Base-by-base conservation (phyloP, 495 filamentous ascomycete genomes). In the Parathielavia hyrcaniae region DNA sequence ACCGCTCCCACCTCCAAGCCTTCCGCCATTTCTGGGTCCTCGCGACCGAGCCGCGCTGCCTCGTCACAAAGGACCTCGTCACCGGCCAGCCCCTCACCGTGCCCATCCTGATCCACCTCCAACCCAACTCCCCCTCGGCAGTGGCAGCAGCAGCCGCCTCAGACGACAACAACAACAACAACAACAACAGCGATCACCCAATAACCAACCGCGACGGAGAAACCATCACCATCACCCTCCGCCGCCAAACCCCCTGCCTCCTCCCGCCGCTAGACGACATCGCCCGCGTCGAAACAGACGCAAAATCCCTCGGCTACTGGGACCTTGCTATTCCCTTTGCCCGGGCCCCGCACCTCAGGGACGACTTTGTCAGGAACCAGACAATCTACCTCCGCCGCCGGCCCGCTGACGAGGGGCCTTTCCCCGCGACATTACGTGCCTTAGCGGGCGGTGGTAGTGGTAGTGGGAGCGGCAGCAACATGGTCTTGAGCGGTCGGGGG, bases 1-100 rank as follows among this genome's bases (percentile, higher is more conserved):
- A 96, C 66, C 88, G 86, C 66, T 90, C 88, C 26, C 93, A 99
- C 60, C 79, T 97, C 4, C 93, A 99, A 78, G 93, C 93, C 8
- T 95, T 97, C 78, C 86, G 95, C 2, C 93, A 99, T 71, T 85
- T 99, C 66, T 99, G 93, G 93, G 91, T 95, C 14, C 79, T 99
- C 11, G 93, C 95, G 7, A 86, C 90, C 8, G 93, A 97, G 59
- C 82, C 89, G 0, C 84, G 93, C 50, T 97, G 93, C 67, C 78
- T 97, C 5, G 79, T 99, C 5, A 80, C 86, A 9, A 86, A 89
- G 46, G 92, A 97, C 61, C 81, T 92, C 9, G 86, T 89, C 55
- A 92, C 88, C 0, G 80, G 87, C 53, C 84, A 86, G 12, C 89
- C 91, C 1, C 80, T 92, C 52, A 79, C 82, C 36, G 76, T 92